phyloP scores from a whole-genome alignment of 2,329 filamentous ascomycete species.

The Diaporthe batatas region DNA sequence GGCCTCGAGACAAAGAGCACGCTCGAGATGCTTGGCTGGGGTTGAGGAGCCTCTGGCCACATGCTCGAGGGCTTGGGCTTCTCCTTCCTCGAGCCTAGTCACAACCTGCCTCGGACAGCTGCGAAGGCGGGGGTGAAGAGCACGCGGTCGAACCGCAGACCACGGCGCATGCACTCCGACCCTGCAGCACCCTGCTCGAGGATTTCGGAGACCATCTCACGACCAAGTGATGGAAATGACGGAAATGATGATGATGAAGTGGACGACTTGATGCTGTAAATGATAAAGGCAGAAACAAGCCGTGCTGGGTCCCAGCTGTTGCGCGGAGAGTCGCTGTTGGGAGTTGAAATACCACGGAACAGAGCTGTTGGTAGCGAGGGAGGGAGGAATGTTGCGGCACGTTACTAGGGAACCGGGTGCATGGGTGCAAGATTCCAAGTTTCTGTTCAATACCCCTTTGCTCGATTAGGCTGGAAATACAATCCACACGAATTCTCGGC shows the following conservation, averaged over 20 bases:
- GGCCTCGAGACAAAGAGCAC: conserved; percentile 66
- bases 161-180: neutral
- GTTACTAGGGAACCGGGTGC: neutral
- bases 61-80: conserved; percentile 3
- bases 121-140: neutral
- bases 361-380: neutral
- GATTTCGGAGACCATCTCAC: neutral
- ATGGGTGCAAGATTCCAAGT: conserved; percentile 15
- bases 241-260: conserved; percentile 28
- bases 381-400: neutral
- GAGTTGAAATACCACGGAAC: conserved; percentile 20
- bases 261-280: conserved; percentile 18
- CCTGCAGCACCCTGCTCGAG: neutral
- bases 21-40: conserved; percentile 72
- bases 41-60: conserved; percentile 35
- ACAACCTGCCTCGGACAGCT: neutral
- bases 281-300: conserved; percentile 4
- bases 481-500: conserved; percentile 29
- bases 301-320: neutral
- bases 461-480: conserved; percentile 8
- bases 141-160: neutral
- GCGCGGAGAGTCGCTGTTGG: neutral
- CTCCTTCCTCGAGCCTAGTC: neutral
- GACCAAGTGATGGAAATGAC: neutral
- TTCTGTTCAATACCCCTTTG: conserved; percentile 14